Conservation (phyloP, 1,284 basidiomycete species). For the Thelephora terrestris region DNA sequence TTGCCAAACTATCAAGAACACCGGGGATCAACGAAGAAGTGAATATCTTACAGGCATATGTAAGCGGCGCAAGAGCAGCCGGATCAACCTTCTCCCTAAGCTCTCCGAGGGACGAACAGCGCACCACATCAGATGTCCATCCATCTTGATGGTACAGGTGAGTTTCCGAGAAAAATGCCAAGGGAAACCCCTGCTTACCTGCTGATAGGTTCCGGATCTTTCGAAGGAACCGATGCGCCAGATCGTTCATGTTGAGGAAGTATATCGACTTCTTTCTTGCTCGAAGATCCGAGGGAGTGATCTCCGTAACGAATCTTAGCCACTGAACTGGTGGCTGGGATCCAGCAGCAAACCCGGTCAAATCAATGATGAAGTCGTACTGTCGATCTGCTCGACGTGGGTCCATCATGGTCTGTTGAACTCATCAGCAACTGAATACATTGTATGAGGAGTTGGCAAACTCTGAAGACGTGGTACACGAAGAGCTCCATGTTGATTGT, state of each 20-base stretch:
- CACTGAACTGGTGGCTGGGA: slow-evolving; percentile 78
- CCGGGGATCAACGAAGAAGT: not conserved
- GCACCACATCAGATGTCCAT: slow-evolving; percentile 41
- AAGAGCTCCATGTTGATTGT: slow-evolving; percentile 79
- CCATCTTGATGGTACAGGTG: slow-evolving; percentile 23
- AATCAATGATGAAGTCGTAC: slow-evolving; percentile 76
- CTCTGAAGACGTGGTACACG: slow-evolving; percentile 77
- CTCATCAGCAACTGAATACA: slow-evolving; percentile 1
- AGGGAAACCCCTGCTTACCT: slow-evolving; percentile 35
- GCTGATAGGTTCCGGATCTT: slow-evolving; percentile 66
- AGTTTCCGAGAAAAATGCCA: not conserved
- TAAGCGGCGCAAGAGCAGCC: slow-evolving; percentile 36
- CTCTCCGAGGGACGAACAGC: slow-evolving; percentile 50
- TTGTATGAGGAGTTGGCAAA: slow-evolving; percentile 18
- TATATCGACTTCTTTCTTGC: slow-evolving; percentile 48
- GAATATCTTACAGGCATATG: slow-evolving; percentile 39
- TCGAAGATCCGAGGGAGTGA: slow-evolving; percentile 64
- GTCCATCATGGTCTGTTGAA: slow-evolving; percentile 28
- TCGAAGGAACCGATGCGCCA: slow-evolving; percentile 65
- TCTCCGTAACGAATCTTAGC: slow-evolving; percentile 71
- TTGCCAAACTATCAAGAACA: slow-evolving; percentile 4
- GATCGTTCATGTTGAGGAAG: slow-evolving; percentile 72
- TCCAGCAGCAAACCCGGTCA: slow-evolving; percentile 67
- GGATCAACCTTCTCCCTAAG: slow-evolving; percentile 45
- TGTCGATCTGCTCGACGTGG: slow-evolving; percentile 35